These are phyloP conservation scores for Rhodotorula sp. DNA, from an alignment of 1,284 basidiomycete genomes.

Conservation along the genomic window DNA sequence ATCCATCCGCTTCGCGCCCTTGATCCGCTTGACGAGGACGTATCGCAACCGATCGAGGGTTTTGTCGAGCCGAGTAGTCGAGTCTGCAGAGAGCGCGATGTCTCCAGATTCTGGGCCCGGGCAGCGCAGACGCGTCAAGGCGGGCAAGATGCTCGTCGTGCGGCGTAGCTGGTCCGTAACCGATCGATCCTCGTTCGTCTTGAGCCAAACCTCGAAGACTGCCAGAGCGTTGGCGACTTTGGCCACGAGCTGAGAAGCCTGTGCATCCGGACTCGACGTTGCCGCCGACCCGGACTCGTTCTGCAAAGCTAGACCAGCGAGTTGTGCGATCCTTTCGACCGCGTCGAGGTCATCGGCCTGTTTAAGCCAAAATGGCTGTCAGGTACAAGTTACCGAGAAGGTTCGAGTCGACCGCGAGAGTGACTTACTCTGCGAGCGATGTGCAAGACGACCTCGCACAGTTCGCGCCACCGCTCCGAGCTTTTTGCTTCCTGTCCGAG, in stretches of 20 bases:
- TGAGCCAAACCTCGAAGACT: slow-evolving; percentile 20
- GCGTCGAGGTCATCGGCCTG: slow-evolving; percentile 25
- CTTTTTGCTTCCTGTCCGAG: not conserved
- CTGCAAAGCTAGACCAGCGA: slow-evolving; percentile 1
- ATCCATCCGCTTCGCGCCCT: slow-evolving; percentile 12
- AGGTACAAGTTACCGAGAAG: not conserved
- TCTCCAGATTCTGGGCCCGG: not conserved
- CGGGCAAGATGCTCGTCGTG: not conserved
- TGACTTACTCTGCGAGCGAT: slow-evolving; percentile 30
- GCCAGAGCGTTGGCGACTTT: slow-evolving; percentile 18
- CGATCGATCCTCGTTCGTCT: slow-evolving; percentile 1
- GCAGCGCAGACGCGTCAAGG: slow-evolving; percentile 10
- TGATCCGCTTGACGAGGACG: slow-evolving; percentile 8
- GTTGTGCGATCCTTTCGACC: slow-evolving; percentile 17
- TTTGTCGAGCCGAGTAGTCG: slow-evolving; percentile 22
- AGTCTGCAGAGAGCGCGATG: not conserved
- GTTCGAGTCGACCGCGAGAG: not conserved
- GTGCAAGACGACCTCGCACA: slow-evolving; percentile 31
- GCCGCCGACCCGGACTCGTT: not conserved
- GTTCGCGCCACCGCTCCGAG: slow-evolving; percentile 20
- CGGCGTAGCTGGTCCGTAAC: slow-evolving; percentile 1
- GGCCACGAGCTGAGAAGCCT: slow-evolving; percentile 11
- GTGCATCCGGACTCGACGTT: not conserved
- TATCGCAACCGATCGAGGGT: slow-evolving; percentile 20
- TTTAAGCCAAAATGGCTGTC: not conserved